Percentiles rank a stretch among this genome's conserved stretches.
Conservation (phyloP, 2,329 filamentous ascomycete genomes). For the Chaetomiaceae sp. region DNA sequence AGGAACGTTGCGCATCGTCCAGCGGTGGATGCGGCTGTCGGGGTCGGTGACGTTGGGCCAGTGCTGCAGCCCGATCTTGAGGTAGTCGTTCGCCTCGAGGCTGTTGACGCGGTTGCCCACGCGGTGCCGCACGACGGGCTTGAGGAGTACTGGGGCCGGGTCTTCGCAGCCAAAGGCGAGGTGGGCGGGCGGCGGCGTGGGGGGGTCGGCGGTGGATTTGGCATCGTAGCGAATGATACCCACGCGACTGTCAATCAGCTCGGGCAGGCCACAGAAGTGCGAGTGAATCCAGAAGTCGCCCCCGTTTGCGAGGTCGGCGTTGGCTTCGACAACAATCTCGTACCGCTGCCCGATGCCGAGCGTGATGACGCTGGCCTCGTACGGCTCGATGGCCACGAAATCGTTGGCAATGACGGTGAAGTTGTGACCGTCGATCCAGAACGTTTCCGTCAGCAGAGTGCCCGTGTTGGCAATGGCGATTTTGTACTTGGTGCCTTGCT, state of each 20-base stretch:
- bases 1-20: neutral
- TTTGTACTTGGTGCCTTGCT: conserved; percentile 10
- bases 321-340: conserved; percentile 11
- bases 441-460: conserved; percentile 39
- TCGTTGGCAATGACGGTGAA: conserved; percentile 45
- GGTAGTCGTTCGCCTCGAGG: too few relatives aligned
- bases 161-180: too few relatives aligned
- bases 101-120: too few relatives aligned
- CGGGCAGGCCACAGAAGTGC: neutral
- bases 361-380: conserved; percentile 40
- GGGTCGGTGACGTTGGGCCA: too few relatives aligned
- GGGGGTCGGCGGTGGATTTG: too few relatives aligned
- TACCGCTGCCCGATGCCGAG: conserved; percentile 35
- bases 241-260: neutral
- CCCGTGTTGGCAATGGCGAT: conserved; percentile 39
- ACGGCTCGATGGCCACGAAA: conserved; percentile 45
- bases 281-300: conserved; percentile 14
- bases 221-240: neutral
- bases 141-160: too few relatives aligned
- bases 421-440: conserved; percentile 44
- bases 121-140: too few relatives aligned
- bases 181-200: too few relatives aligned
- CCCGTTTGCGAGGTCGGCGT: neutral
- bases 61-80: too few relatives aligned
- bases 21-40: neutral